Conservation (phyloP, 140 eudicot species). For the Stevia rebaudiana region DNA sequence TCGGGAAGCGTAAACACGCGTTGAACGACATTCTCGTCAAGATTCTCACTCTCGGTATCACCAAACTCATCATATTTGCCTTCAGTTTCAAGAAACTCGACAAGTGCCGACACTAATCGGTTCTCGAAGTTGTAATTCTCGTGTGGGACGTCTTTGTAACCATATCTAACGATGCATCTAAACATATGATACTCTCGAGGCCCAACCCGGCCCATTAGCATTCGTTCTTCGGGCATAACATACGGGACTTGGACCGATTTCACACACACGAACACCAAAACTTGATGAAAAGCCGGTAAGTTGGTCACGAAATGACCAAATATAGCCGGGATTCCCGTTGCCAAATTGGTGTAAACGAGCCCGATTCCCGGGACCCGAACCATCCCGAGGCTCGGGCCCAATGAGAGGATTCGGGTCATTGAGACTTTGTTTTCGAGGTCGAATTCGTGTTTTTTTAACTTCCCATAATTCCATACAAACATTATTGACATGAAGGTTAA, state of each 20-base stretch:
- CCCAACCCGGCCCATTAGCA: constrained; percentile 44
- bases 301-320: constrained; percentile 58
- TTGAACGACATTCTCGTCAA: neutral
- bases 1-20: constrained; percentile 23
- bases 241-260: constrained; percentile 51
- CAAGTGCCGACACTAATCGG: constrained; percentile 30
- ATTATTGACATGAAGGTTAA: constrained; percentile 37
- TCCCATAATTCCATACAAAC: constrained; percentile 54
- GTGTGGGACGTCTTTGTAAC: constrained; percentile 52
- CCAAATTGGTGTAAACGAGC: constrained; percentile 47
- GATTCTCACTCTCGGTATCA: constrained; percentile 19
- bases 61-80: constrained; percentile 16
- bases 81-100: constrained; percentile 38
- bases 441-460: constrained; percentile 45
- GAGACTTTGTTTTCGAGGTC: constrained; percentile 55
- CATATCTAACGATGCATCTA: constrained; percentile 55
- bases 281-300: constrained; percentile 60
- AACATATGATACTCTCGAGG: constrained; percentile 42
- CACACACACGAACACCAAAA: constrained; percentile 44
- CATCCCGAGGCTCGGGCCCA: constrained; percentile 61
- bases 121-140: constrained; percentile 55
- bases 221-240: constrained; percentile 36
- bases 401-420: constrained; percentile 36
- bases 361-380: constrained; percentile 61
- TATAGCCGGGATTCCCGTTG: constrained; percentile 47